Percentiles rank a stretch among this genome's conserved stretches.
These are phyloP conservation scores for Moringa oleifera DNA, from an alignment of 345 rosid species.

Conservation along the genomic window DNA sequence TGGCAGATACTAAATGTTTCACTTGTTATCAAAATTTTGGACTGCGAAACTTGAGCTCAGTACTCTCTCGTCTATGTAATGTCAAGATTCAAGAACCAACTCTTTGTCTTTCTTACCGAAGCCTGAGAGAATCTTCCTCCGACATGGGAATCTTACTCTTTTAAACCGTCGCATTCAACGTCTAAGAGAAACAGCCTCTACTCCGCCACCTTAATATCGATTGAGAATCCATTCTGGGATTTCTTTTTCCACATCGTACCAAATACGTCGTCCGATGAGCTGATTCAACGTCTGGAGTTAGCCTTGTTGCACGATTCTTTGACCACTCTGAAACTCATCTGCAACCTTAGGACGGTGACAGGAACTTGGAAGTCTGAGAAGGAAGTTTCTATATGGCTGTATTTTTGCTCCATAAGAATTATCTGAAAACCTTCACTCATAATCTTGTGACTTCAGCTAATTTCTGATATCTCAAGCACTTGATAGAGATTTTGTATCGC, in stretches of 20 bases:
- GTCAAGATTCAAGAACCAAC: too few relatives aligned
- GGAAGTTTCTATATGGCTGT: slow-evolving; percentile 54
- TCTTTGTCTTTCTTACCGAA: too few relatives aligned
- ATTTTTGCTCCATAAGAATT: slow-evolving; percentile 44
- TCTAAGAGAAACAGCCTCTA: slow-evolving; percentile 25
- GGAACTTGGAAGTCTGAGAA: slow-evolving; percentile 65
- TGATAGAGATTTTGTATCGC: slow-evolving; percentile 59
- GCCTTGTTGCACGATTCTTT: slow-evolving; percentile 54
- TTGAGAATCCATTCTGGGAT: slow-evolving; percentile 58
- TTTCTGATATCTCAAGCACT: slow-evolving; percentile 61
- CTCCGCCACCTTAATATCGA: slow-evolving; percentile 37
- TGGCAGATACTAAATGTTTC: too few relatives aligned
- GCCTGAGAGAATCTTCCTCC: too few relatives aligned
- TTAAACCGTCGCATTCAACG: too few relatives aligned
- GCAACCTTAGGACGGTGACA: slow-evolving; percentile 58
- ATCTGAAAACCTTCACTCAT: slow-evolving; percentile 57
- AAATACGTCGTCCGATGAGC: slow-evolving; percentile 22
- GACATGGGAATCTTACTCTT: too few relatives aligned
- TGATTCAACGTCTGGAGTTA: slow-evolving; percentile 22
- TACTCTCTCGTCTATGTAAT: too few relatives aligned
- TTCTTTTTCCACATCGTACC: slow-evolving; percentile 68
- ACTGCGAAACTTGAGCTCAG: too few relatives aligned
- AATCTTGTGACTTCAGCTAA: slow-evolving; percentile 29
- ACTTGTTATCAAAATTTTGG: too few relatives aligned
- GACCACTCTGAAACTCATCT: slow-evolving; percentile 49